Conservation (phyloP, 805 yeast genomes). For the Jamesozyma spencerorum region DNA sequence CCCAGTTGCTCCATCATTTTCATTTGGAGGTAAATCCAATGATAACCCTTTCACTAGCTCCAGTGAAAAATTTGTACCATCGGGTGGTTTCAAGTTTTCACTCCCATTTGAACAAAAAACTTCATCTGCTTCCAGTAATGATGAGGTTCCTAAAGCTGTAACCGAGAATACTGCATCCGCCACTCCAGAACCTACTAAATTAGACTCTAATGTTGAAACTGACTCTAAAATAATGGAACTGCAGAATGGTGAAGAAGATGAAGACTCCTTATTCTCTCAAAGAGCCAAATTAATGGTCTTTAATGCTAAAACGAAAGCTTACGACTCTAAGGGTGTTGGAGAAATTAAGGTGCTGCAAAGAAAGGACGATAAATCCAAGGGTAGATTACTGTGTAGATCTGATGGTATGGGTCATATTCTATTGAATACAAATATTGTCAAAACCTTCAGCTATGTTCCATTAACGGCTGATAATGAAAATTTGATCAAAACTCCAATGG, state of each 20-base stretch:
- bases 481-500: constrained; percentile 56
- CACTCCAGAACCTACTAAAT: constrained; percentile 25
- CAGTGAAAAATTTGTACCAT: constrained; percentile 11
- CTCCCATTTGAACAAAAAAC: constrained; percentile 27
- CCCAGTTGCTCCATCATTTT: constrained; percentile 9
- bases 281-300: constrained; percentile 63
- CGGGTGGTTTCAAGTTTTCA: constrained; percentile 29
- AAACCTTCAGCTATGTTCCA: constrained; percentile 49
- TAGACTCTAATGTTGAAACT: constrained; percentile 35
- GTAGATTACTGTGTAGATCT: constrained; percentile 71
- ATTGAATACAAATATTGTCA: constrained; percentile 54
- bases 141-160: constrained; percentile 35
- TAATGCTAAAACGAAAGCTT: constrained; percentile 42
- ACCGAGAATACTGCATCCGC: constrained; percentile 38
- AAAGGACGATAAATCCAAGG: constrained; percentile 44
- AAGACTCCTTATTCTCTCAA: constrained; percentile 51
- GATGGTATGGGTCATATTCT: constrained; percentile 81
- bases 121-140: constrained; percentile 9
- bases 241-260: constrained; percentile 82
- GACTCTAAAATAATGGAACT: constrained; percentile 32
- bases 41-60: constrained; percentile 11
- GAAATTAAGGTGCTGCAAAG: constrained; percentile 64
- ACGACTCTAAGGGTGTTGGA: constrained; percentile 68
- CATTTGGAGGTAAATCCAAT: constrained; percentile 9
- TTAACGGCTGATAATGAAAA: constrained; percentile 51